Evolutionary conservation across 2,329 filamentous ascomycete genomes (phyloP), one percentile per base, ranked within the genome.

Genomic region (Trichoderma atroviride): DNA sequence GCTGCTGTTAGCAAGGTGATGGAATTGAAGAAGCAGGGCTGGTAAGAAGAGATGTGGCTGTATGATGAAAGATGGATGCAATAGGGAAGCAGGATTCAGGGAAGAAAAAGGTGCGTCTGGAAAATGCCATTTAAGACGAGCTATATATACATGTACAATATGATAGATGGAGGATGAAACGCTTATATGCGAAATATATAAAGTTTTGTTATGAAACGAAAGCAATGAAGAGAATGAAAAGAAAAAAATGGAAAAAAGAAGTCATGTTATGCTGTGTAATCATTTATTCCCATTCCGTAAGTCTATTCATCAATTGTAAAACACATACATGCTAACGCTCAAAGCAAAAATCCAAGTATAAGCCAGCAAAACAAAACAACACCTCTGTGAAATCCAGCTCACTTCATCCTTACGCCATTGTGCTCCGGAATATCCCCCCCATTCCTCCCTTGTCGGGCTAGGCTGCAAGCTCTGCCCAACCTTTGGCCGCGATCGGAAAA

Each of bases 401-500:
- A 59, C 31, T 59, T 50, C 62, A 58, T 68, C 29, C 24, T 61
- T 19, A 61, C n/a, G 14, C 62, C 52, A 56, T 66, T 61, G 33
- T 61, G 55, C 13, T 60, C 65, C 14, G 56, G 57, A 31, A 61
- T 55, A 56, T 52, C 64, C 9, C n/a, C n/a, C 24, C 52, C 75
- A 80, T 31, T 80, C 77, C 69, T 78, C 77, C 70, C 77, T 81
- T 6, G 76, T 79, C 2, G 86, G 86, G 68, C 83, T 86, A 10
- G 83, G 81, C 2, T 89, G 78, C 1, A 94, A 93, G 77, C 93
- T 97, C 13, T 88, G 87, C 72, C 90, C 90, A 73, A 97, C 88
- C 78, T 89, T 91, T 0, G 94, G 94, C 72, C 94, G 82, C 72
- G 92, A 94, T 80, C 90, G 92, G 78, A 97, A 97, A 1, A 97